A percentile compares a stretch with the other conserved stretches of the same genome.
These are phyloP conservation scores for Aspergillus haitiensis DNA, from an alignment of 495 filamentous ascomycete species.

Conservation along the genomic window DNA sequence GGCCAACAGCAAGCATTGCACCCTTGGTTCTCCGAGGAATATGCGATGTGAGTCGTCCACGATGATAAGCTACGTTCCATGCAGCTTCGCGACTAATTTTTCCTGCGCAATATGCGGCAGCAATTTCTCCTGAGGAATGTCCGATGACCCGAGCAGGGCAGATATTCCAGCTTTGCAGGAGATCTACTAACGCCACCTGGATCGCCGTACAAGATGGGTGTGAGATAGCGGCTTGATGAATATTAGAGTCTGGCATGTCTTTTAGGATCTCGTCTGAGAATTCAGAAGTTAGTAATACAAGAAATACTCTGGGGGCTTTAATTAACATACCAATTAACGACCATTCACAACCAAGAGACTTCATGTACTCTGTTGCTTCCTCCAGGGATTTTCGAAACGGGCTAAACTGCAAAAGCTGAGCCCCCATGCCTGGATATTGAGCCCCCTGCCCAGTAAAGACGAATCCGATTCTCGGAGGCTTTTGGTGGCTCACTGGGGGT, in stretches of 20 bases:
- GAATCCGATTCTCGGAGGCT: neutral
- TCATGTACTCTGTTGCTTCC: too few relatives aligned
- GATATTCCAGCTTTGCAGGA: constrained; percentile 1
- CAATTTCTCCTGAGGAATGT: constrained; percentile 24
- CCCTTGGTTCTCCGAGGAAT: neutral
- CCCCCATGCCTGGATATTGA: too few relatives aligned
- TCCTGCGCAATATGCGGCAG: constrained; percentile 21
- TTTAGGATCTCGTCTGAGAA: neutral
- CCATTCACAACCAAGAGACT: neutral
- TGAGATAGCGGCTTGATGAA: neutral
- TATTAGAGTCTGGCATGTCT: neutral
- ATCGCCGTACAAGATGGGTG: neutral
- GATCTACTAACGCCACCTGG: constrained; percentile 6
- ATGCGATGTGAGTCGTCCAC: neutral
- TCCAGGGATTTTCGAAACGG: too few relatives aligned
- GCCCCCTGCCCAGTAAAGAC: neutral
- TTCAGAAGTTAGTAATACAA: too few relatives aligned
- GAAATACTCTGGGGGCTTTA: too few relatives aligned
- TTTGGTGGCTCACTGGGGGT: neutral
- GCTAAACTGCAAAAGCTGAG: too few relatives aligned
- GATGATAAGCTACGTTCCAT: constrained; percentile 28
- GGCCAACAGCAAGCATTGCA: neutral
- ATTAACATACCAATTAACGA: neutral
- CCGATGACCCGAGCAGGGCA: neutral
- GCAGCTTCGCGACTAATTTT: neutral